These are phyloP conservation scores for Chaetomium fimeti DNA, from an alignment of 495 filamentous ascomycete genomes.

Conservation along the genomic window DNA sequence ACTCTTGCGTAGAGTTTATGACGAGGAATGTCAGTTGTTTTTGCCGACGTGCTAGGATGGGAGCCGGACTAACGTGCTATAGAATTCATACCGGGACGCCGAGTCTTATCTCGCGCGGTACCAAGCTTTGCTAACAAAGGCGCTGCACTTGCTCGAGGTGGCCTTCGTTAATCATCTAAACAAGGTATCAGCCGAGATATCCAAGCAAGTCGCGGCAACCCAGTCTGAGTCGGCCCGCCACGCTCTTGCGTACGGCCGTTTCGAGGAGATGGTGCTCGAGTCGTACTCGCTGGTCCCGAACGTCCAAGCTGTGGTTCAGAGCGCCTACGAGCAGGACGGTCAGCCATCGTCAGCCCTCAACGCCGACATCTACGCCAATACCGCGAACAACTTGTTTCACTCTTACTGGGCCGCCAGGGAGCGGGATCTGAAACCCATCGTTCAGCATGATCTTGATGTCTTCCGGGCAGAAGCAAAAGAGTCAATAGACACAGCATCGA, in stretches of 20 bases:
- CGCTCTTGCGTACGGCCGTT: conserved; percentile 52
- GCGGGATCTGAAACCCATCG: conserved; percentile 53
- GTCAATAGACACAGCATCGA: conserved; percentile 44
- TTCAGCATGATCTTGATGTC: conserved; percentile 53
- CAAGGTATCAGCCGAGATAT: conserved; percentile 46
- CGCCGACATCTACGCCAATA: conserved; percentile 63
- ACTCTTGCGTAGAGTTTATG: conserved; percentile 90
- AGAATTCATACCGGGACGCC: conserved; percentile 82
- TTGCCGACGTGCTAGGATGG: not conserved
- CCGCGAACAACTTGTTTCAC: conserved; percentile 48
- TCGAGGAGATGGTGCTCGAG: conserved; percentile 49
- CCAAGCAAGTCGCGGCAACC: conserved; percentile 45
- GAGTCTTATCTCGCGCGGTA: conserved; percentile 86
- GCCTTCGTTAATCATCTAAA: conserved; percentile 49
- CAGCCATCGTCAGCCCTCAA: conserved; percentile 53
- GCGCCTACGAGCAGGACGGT: conserved; percentile 63
- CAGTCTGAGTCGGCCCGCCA: conserved; percentile 52
- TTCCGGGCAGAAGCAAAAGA: conserved; percentile 49
- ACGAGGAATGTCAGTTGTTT: conserved; percentile 63
- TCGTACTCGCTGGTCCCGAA: conserved; percentile 48
- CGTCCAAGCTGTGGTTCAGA: conserved; percentile 44
- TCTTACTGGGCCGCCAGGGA: conserved; percentile 46
- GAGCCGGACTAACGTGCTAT: conserved; percentile 29
- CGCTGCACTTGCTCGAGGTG: conserved; percentile 54
- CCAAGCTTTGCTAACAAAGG: conserved; percentile 68